These are phyloP conservation scores for Talaromyces piceae DNA, from an alignment of 2,329 filamentous ascomycete genomes.

Conservation along the genomic window DNA sequence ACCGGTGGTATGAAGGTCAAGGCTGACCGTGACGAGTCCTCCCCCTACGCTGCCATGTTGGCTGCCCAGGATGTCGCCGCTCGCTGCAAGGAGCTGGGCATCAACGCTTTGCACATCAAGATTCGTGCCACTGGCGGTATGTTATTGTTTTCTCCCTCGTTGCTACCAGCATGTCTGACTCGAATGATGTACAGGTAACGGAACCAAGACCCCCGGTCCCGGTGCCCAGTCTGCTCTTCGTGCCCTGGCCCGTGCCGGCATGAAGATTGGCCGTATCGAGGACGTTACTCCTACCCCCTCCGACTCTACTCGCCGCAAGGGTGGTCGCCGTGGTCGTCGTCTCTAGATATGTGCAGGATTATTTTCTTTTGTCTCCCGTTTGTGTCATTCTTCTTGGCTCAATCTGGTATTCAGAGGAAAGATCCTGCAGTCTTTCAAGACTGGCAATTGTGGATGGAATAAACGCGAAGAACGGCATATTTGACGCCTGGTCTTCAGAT, in stretches of 20 bases:
- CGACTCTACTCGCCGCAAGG: slow-evolving; percentile 99
- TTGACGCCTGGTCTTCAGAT: slow-evolving; percentile 46
- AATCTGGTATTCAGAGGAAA: slow-evolving; percentile 22
- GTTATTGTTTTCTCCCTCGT: slow-evolving; percentile 24
- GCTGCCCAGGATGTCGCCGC: slow-evolving; percentile 95
- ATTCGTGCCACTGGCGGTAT: slow-evolving; percentile 97
- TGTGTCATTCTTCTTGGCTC: slow-evolving; percentile 8
- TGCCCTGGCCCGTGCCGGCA: slow-evolving; percentile 95
- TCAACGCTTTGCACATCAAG: slow-evolving; percentile 99
- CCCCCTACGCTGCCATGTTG: slow-evolving; percentile 99
- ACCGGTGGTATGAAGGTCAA: slow-evolving; percentile 99
- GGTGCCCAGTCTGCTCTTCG: slow-evolving; percentile 99
- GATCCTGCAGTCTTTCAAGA: slow-evolving; percentile 21
- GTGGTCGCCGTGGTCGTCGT: slow-evolving; percentile 99
- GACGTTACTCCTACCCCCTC: slow-evolving; percentile 98
- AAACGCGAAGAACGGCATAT: slow-evolving; percentile 48
- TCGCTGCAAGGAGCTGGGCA: slow-evolving; percentile 79
- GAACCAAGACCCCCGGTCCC: slow-evolving; percentile 98
- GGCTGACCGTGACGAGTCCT: slow-evolving; percentile 99
- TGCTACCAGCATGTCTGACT: too few species aligned
- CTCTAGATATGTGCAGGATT: slow-evolving; percentile 60
- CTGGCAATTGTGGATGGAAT: slow-evolving; percentile 41
- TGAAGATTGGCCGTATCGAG: slow-evolving; percentile 99
- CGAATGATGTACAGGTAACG: slow-evolving; percentile 74
- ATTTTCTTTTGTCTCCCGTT: too few species aligned